Percentiles rank a stretch among this genome's conserved stretches.
Evolutionary conservation across 768 basidiomycete genomes (phyloP).

Genomic region (Mycena capillaripes): DNA sequence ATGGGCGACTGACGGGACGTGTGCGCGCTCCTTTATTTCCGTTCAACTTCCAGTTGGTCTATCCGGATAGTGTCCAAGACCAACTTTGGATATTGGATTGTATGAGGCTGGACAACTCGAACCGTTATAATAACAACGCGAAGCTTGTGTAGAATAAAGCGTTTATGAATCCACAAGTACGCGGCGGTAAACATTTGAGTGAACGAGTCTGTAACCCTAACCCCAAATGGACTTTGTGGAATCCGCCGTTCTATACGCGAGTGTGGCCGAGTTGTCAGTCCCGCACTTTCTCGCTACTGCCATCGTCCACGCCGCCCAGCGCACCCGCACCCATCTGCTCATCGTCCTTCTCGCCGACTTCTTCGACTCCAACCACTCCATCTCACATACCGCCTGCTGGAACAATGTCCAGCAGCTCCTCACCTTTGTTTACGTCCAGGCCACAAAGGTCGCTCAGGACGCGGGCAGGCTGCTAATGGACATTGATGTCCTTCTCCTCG

Average conservation of each 20-base stretch:
- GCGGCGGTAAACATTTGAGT: too few relatives aligned
- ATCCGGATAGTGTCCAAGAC: too few relatives aligned
- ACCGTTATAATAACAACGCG: too few relatives aligned
- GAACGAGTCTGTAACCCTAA: too few relatives aligned
- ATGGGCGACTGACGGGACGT: too few relatives aligned
- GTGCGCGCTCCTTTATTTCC: too few relatives aligned
- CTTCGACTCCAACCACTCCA: slow-evolving; percentile 58
- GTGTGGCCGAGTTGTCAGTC: slow-evolving; percentile 60
- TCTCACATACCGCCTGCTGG: slow-evolving; percentile 65
- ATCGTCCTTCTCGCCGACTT: slow-evolving; percentile 76
- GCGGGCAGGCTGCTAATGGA: slow-evolving; percentile 79
- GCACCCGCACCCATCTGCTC: slow-evolving; percentile 64
- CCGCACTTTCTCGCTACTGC: slow-evolving; percentile 71
- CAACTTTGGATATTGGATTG: too few relatives aligned
- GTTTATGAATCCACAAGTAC: too few relatives aligned
- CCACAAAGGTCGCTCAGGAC: slow-evolving; percentile 80
- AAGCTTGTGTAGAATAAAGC: too few relatives aligned
- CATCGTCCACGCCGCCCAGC: slow-evolving; percentile 64
- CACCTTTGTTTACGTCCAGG: slow-evolving; percentile 88
- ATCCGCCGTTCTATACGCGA: slow-evolving; percentile 66
- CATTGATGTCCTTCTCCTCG: slow-evolving; percentile 82
- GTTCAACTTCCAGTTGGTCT: too few relatives aligned
- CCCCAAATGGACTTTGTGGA: slow-evolving; percentile 32
- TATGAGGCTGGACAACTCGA: too few relatives aligned
- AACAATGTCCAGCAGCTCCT: slow-evolving; percentile 80